Evolutionary conservation across 352 stramenopile genomes (phyloP), one percentile per base, ranked within the genome.

Genomic region (Globisporangium middletonii): DNA sequence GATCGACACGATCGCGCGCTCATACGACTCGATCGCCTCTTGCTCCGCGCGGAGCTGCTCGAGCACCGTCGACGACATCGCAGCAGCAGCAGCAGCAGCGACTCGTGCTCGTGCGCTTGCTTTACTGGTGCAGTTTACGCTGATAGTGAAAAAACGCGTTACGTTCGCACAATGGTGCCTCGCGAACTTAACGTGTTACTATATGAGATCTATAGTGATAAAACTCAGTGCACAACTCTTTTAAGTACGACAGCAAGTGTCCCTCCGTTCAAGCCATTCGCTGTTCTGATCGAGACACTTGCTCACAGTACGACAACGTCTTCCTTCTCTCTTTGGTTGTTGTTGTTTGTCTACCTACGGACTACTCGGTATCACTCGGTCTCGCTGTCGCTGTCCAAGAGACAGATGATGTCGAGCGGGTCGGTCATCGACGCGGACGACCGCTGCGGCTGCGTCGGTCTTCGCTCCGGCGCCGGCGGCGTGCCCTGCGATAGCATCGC

Each of bases 41-140:
- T 92, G 83, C 42, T 83, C 81, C 8, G 80, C 70, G 47, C 86
- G 81, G 38, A 92, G 77, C 59, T 92, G 83, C 73, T 95, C 86
- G 59, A 95, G 61, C 56, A 89, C 79, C 19, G 84, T 91, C 41
- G 83, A 93, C 74, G 86, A 89, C 86, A 95, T 95, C n/a, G 33
- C 42, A 35, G 19, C 7, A 9, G 33, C 33, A 9, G 5, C 33
- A 15, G 33, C 42, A 35, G 19, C 7, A 9, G 33, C 33, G 33
- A 1, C 33, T 38, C 33, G 33, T 12, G 33, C 33, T 38, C 7
- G 30, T 35, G 30, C 30, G 4, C 30, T 35, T 35, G 30, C 30
- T 35, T 12, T 38, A 9, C 33, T 38, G 33, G 33, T 38, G 33
- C 33, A 23, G 23, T 38, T 9, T 38, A 12, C 7, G 33, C 33